A percentile compares a stretch with the other conserved stretches of the same genome.
These are phyloP conservation scores for Leccinellum luteum DNA, from an alignment of 768 basidiomycete genomes.

Conservation along the genomic window DNA sequence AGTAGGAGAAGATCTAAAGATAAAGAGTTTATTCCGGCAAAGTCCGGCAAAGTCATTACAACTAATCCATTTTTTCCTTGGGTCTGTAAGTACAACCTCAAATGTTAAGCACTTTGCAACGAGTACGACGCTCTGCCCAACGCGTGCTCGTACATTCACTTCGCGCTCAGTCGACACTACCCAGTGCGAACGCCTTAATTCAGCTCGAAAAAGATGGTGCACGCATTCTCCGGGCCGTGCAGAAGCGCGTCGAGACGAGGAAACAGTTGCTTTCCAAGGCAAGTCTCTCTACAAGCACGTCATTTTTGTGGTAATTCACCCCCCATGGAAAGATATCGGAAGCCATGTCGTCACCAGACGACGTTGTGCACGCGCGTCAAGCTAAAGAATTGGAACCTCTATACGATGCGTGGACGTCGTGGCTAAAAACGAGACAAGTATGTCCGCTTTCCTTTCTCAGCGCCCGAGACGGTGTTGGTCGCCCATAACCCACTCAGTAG, in stretches of 20 bases:
- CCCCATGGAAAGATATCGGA: constrained; percentile 44
- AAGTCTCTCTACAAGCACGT: constrained; percentile 6
- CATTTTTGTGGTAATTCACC: background rate
- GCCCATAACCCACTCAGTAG: constrained; percentile 42
- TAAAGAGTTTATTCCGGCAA: too few relatives aligned
- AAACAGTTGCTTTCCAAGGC: constrained; percentile 45
- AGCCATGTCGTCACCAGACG: constrained; percentile 50
- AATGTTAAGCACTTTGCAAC: constrained; percentile 7
- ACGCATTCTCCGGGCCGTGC: constrained; percentile 53
- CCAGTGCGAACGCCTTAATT: constrained; percentile 13
- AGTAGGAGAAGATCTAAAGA: too few relatives aligned
- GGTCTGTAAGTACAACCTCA: too few relatives aligned
- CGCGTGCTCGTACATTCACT: constrained; percentile 8
- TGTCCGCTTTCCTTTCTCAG: constrained; percentile 14
- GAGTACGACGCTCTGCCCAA: constrained; percentile 7
- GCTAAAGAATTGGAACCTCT: constrained; percentile 71
- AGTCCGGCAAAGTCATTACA: too few relatives aligned
- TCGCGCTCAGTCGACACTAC: constrained; percentile 10
- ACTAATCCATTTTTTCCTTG: too few relatives aligned
- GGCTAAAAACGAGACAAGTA: constrained; percentile 57
- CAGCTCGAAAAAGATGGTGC: constrained; percentile 43
- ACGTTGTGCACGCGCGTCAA: constrained; percentile 56
- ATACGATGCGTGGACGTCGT: constrained; percentile 64
- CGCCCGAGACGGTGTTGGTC: constrained; percentile 1
- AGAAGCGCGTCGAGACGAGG: constrained; percentile 52